These are phyloP conservation scores for Colletotrichum sp. DNA, from an alignment of 2,329 filamentous ascomycete genomes.

Conservation along the genomic window DNA sequence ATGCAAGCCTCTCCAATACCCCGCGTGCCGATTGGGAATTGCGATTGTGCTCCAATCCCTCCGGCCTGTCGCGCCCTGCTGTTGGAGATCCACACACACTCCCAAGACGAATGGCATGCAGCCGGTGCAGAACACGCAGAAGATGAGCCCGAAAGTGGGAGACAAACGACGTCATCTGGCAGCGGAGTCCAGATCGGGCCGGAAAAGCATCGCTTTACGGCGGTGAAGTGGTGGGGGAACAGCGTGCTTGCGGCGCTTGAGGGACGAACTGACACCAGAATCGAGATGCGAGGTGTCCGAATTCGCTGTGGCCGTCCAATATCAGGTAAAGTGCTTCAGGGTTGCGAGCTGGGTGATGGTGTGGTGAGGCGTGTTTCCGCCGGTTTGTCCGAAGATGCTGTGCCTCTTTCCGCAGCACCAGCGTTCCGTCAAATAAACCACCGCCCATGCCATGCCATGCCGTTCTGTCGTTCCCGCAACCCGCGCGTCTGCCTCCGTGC, in stretches of 20 bases:
- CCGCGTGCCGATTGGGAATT: constrained; percentile 21
- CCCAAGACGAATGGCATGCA: neutral
- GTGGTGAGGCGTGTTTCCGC: neutral
- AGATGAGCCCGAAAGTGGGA: neutral
- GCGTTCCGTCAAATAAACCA: neutral
- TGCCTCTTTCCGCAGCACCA: neutral
- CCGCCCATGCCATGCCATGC: neutral
- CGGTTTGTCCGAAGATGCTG: neutral
- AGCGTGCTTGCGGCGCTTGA: neutral
- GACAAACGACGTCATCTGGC: constrained; percentile 14
- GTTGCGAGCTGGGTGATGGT: neutral
- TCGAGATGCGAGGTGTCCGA: neutral
- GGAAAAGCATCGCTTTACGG: neutral
- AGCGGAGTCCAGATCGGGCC: neutral
- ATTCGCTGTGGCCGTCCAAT: neutral
- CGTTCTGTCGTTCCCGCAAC: neutral
- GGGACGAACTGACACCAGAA: neutral
- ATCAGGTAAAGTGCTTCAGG: neutral
- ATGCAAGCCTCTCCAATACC: constrained; percentile 21
- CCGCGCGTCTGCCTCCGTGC: neutral
- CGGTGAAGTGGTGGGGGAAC: neutral
- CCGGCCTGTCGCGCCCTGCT: neutral
- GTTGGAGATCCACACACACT: constrained; percentile 15
- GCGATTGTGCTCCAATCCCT: neutral
- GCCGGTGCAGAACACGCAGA: constrained; percentile 4